A percentile compares a stretch with the other conserved stretches of the same genome.
Evolutionary conservation across 768 basidiomycete genomes (phyloP).

Genomic region (Leccinum subtestaceum): DNA sequence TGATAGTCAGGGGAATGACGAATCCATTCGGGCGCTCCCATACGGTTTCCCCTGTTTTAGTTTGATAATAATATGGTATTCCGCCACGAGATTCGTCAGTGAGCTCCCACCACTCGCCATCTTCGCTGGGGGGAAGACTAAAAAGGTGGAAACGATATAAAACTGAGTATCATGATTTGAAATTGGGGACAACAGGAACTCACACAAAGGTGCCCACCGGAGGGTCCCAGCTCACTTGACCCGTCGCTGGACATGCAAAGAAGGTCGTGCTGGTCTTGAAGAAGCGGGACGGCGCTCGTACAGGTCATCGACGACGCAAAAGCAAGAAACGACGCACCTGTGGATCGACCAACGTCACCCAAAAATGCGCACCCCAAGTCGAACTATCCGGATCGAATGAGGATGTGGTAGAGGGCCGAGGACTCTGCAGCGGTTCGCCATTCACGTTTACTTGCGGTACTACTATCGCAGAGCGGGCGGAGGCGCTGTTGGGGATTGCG

Average conservation of each 20-base stretch:
- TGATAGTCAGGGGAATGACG: constrained; percentile 85
- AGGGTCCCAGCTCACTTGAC: constrained; percentile 91
- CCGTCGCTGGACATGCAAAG: constrained; percentile 91
- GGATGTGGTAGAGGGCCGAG: constrained; percentile 31
- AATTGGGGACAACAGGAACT: constrained; percentile 28
- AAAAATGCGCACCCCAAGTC: constrained; percentile 88
- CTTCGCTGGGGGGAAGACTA: constrained; percentile 77
- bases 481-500: constrained; percentile 9
- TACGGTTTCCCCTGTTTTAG: constrained; percentile 84
- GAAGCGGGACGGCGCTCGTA: constrained; percentile 3
- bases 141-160: neutral
- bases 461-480: constrained; percentile 15
- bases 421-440: constrained; percentile 32
- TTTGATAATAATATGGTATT: constrained; percentile 92
- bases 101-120: constrained; percentile 97
- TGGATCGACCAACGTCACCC: constrained; percentile 92
- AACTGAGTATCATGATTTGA: constrained; percentile 18
- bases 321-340: constrained; percentile 50
- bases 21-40: constrained; percentile 91
- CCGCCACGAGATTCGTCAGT: constrained; percentile 80
- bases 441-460: constrained; percentile 37
- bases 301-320: constrained; percentile 8
- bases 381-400: constrained; percentile 37
- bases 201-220: constrained; percentile 88
- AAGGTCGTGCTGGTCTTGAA: constrained; percentile 63